Conservation (phyloP, 2,329 filamentous ascomycete genomes). For the Xylariaceae sp. region DNA sequence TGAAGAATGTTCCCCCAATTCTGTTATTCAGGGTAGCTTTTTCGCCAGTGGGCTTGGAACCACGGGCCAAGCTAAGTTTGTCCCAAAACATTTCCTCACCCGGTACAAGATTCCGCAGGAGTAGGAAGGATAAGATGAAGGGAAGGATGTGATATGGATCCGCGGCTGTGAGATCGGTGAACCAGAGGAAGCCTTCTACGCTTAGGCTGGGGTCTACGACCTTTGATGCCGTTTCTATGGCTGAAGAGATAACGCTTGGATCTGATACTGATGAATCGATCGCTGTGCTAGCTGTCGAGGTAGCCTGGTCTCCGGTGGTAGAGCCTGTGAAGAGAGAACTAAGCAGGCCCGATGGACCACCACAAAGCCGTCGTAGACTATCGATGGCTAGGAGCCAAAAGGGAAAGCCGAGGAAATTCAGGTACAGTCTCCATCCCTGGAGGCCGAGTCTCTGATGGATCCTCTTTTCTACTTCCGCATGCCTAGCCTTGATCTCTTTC, state of each 20-base stretch:
- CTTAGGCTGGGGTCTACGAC: slow-evolving; percentile 37
- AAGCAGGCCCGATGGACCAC: slow-evolving; percentile 36
- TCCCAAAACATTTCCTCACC: slow-evolving; percentile 21
- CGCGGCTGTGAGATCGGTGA: slow-evolving; percentile 47
- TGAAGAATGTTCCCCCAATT: slow-evolving; percentile 21
- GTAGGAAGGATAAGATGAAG: slow-evolving; percentile 33
- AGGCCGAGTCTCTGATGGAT: slow-evolving; percentile 36
- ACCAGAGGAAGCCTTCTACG: slow-evolving; percentile 53
- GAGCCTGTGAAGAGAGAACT: slow-evolving; percentile 27
- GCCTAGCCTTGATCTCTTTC: slow-evolving; percentile 24
- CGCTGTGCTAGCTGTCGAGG: not conserved
- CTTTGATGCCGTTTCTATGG: not conserved
- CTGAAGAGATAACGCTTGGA: not conserved
- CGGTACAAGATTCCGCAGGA: slow-evolving; percentile 35
- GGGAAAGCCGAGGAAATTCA: slow-evolving; percentile 39
- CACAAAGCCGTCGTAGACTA: slow-evolving; percentile 45
- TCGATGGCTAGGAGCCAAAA: slow-evolving; percentile 51
- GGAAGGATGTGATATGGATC: slow-evolving; percentile 52
- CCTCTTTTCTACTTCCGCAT: slow-evolving; percentile 21
- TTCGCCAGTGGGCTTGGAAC: slow-evolving; percentile 1
- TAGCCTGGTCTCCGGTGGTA: slow-evolving; percentile 1
- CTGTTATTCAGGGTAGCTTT: not conserved
- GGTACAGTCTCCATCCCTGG: slow-evolving; percentile 45
- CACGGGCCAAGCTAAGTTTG: slow-evolving; percentile 9
- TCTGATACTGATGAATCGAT: slow-evolving; percentile 1